A percentile compares a stretch with the other conserved stretches of the same genome.
phyloP scores from a whole-genome alignment of 768 basidiomycete genomes.

The Boletus rex-veris region DNA sequence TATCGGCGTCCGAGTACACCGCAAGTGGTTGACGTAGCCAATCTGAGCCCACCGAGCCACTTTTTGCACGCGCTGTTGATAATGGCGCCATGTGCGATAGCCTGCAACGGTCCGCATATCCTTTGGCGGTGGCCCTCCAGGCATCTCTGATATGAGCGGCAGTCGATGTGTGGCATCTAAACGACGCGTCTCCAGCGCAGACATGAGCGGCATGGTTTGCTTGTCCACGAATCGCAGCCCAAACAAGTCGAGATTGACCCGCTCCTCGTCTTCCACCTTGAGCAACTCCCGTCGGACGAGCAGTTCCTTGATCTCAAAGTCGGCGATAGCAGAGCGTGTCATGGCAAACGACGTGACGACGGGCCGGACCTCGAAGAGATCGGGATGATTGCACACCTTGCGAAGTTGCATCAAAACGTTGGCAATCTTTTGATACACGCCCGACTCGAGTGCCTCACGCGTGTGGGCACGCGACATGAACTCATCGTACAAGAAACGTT shows the following conservation, averaged over 20 bases:
- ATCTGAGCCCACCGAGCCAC: slow-evolving; percentile 67
- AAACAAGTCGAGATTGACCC: slow-evolving; percentile 57
- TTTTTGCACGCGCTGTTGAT: slow-evolving; percentile 45
- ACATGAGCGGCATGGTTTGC: slow-evolving; percentile 51
- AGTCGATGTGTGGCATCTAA: slow-evolving; percentile 60
- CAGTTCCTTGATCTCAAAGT: slow-evolving; percentile 85
- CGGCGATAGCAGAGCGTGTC: slow-evolving; percentile 70
- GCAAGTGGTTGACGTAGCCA: slow-evolving; percentile 68
- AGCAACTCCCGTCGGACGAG: slow-evolving; percentile 76
- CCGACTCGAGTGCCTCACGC: slow-evolving; percentile 75
- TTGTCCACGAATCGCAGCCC: slow-evolving; percentile 59
- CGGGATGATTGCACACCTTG: slow-evolving; percentile 94
- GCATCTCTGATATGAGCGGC: slow-evolving; percentile 49
- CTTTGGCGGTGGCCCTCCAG: slow-evolving; percentile 63
- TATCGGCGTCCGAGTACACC: slow-evolving; percentile 53
- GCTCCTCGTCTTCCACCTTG: slow-evolving; percentile 48
- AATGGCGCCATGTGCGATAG: slow-evolving; percentile 52
- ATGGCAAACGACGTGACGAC: slow-evolving; percentile 74
- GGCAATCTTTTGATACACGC: slow-evolving; percentile 83
- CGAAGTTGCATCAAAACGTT: slow-evolving; percentile 98
- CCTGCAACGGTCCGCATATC: slow-evolving; percentile 76
- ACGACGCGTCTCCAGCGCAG: slow-evolving; percentile 49
- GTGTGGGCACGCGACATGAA: slow-evolving; percentile 91
- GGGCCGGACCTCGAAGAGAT: slow-evolving; percentile 87
- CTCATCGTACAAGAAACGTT: slow-evolving; percentile 94